phyloP scores from a whole-genome alignment of 208 protist genomes.

The Giardia muris region DNA sequence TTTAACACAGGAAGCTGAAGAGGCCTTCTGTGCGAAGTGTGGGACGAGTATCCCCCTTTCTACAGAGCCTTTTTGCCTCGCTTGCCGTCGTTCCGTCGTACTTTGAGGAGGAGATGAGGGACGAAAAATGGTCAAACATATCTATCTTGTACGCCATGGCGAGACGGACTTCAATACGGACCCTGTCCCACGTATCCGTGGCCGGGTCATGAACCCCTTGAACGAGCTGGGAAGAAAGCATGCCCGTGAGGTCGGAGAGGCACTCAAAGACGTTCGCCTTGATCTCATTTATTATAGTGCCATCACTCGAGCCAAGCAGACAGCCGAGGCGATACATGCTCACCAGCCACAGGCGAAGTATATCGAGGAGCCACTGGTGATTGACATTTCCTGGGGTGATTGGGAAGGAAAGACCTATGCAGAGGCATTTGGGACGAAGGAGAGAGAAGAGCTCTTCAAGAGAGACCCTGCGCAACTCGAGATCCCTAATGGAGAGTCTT shows the following conservation, averaged over 20 bases:
- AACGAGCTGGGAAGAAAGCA: not conserved
- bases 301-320: not conserved
- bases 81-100: no score
- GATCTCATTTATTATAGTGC: not conserved
- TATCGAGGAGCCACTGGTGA: not conserved
- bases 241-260: not conserved
- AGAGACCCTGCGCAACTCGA: not conserved
- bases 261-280: not conserved
- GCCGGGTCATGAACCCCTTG: not conserved
- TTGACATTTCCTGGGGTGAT: constrained; percentile 31
- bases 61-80: no score
- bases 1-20: no score
- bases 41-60: no score
- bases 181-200: not conserved
- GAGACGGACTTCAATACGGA: constrained; percentile 33
- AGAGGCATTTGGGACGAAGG: not conserved
- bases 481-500: constrained; percentile 29
- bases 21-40: no score
- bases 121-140: constrained; percentile 15
- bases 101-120: no score
- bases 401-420: constrained; percentile 20
- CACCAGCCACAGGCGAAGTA: not conserved
- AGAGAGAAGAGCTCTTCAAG: not conserved
- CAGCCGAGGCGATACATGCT: not conserved
- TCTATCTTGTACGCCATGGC: constrained; percentile 29